phyloP scores from a whole-genome alignment of 768 basidiomycete genomes.

The Dendrothele bispora region DNA sequence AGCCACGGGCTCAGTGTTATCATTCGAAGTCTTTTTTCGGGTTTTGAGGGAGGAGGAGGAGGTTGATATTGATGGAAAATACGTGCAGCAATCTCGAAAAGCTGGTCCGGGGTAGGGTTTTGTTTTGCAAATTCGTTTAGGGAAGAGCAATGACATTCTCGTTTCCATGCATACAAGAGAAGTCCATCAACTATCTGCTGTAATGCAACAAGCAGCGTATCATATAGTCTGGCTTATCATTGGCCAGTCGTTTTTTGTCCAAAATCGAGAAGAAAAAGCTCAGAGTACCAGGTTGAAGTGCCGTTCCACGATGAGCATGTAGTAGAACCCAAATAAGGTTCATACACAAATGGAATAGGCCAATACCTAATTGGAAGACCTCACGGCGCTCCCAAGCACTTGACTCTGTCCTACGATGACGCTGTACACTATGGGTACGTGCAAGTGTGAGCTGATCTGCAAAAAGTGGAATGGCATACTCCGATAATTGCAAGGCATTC shows the following conservation, averaged over 20 bases:
- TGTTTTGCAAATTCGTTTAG: slow-evolving; percentile 11
- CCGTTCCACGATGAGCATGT: slow-evolving; percentile 12
- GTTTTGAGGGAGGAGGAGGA: neutral
- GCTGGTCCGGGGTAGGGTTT: slow-evolving; percentile 17
- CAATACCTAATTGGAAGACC: slow-evolving; percentile 14
- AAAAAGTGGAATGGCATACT: slow-evolving; percentile 12
- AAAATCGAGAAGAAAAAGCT: slow-evolving; percentile 17
- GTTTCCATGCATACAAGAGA: slow-evolving; percentile 18
- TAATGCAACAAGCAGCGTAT: slow-evolving; percentile 15
- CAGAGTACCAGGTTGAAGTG: slow-evolving; percentile 10
- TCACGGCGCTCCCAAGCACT: slow-evolving; percentile 15
- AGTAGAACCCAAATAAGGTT: slow-evolving; percentile 18
- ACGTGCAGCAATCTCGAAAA: slow-evolving; percentile 8
- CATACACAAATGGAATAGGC: slow-evolving; percentile 17
- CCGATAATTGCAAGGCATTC: slow-evolving; percentile 1
- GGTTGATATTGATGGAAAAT: slow-evolving; percentile 14
- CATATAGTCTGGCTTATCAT: slow-evolving; percentile 21
- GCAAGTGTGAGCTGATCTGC: slow-evolving; percentile 16
- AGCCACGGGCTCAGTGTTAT: neutral
- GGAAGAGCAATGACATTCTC: slow-evolving; percentile 9
- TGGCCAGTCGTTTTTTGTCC: slow-evolving; percentile 13
- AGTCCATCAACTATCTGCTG: slow-evolving; percentile 16
- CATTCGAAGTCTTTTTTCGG: neutral
- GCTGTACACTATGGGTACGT: slow-evolving; percentile 9
- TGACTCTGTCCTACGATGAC: slow-evolving; percentile 5